A percentile compares a stretch with the other conserved stretches of the same genome.
Conservation (phyloP, 257 asterid genomes). For the Cinchona pubescens region DNA sequence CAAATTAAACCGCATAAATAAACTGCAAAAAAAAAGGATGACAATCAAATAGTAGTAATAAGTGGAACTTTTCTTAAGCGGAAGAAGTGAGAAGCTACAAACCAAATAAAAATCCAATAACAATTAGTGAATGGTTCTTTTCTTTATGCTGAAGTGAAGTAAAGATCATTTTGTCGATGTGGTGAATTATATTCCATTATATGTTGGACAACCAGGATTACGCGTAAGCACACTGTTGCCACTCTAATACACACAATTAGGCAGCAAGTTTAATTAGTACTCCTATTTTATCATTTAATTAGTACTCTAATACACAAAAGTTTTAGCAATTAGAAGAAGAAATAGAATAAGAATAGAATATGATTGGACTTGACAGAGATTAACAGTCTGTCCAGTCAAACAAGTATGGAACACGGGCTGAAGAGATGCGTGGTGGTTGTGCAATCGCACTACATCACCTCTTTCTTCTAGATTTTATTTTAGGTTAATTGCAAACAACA, state of each 20-base stretch:
- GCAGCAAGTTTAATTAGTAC: too few relatives aligned
- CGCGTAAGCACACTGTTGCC: constrained; percentile 2
- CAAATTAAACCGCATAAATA: too few relatives aligned
- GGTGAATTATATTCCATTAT: background rate
- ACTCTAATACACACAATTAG: background rate
- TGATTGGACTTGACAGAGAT: background rate
- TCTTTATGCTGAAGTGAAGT: background rate
- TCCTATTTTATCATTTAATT: background rate
- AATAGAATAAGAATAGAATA: background rate
- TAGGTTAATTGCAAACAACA: too few relatives aligned
- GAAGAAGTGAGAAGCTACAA: too few relatives aligned
- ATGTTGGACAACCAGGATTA: background rate
- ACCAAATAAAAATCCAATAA: background rate
- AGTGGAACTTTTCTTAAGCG: too few relatives aligned
- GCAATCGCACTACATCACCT: background rate
- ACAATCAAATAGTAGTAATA: too few relatives aligned
- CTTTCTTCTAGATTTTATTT: background rate
- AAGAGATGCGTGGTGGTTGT: background rate
- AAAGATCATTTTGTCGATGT: background rate
- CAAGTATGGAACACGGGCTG: background rate
- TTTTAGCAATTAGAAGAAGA: background rate
- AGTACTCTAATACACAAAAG: background rate
- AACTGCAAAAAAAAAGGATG: too few relatives aligned
- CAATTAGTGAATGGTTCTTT: background rate
- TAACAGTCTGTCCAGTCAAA: background rate